Evolutionary conservation across 495 filamentous ascomycete genomes (phyloP).

Genomic region (Lasiosphaeria hispida): DNA sequence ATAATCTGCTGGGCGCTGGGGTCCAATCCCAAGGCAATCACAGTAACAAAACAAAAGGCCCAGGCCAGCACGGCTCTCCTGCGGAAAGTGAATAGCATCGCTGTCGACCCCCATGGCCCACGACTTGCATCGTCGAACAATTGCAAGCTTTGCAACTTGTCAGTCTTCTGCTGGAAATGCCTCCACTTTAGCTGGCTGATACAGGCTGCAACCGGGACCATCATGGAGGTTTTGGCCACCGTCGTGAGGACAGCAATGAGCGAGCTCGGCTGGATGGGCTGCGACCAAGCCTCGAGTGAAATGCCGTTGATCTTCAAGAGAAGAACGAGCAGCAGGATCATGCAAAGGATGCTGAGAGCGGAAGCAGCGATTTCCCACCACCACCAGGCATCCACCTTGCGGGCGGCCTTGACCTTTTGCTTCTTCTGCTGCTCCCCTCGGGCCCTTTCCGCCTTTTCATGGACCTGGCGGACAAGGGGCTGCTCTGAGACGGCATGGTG

Average conservation of each 20-base stretch:
- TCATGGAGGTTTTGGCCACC: slow-evolving; percentile 38
- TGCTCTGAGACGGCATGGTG: background rate
- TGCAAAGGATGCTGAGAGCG: background rate
- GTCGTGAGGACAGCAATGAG: slow-evolving; percentile 45
- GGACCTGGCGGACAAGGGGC: too few relatives aligned
- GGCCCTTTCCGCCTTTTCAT: too few relatives aligned
- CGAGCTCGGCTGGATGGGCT: slow-evolving; percentile 45
- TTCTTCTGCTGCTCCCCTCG: background rate
- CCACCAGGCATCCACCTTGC: background rate
- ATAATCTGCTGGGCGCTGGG: slow-evolving; percentile 16
- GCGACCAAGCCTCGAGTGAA: slow-evolving; percentile 39
- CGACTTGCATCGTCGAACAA: slow-evolving; percentile 42
- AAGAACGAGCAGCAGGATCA: slow-evolving; percentile 8
- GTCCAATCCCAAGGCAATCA: slow-evolving; percentile 12
- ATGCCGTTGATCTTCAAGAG: slow-evolving; percentile 36
- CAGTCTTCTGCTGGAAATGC: slow-evolving; percentile 35
- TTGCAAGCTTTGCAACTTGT: slow-evolving; percentile 39
- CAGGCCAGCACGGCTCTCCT: slow-evolving; percentile 1
- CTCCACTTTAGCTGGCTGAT: slow-evolving; percentile 49
- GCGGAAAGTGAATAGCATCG: slow-evolving; percentile 6
- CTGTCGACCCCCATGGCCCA: slow-evolving; percentile 23
- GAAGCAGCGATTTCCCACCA: background rate
- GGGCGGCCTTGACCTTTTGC: background rate
- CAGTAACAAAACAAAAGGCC: slow-evolving; percentile 11
- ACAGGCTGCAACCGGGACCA: slow-evolving; percentile 37